A percentile compares a stretch with the other conserved stretches of the same genome.
Evolutionary conservation across 2,329 filamentous ascomycete species (phyloP).

Genomic region (Lachnellula suecica): DNA sequence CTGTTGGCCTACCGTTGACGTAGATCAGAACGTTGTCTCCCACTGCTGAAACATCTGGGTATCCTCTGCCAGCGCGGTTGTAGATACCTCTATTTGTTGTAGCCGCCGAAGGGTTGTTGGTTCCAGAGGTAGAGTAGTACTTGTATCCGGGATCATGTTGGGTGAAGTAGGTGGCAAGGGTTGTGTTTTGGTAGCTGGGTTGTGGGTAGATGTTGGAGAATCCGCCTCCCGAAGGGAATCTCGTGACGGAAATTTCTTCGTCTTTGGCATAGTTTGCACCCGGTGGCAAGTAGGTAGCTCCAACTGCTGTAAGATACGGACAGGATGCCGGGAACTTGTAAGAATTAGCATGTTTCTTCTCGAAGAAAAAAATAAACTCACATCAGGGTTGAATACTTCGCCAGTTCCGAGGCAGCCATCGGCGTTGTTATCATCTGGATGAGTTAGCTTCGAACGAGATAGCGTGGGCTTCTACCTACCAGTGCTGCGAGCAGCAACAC

Average conservation of each 20-base stretch:
- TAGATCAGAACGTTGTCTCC: conserved; percentile 40
- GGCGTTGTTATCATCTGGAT: too few species aligned
- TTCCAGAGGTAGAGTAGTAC: too few species aligned
- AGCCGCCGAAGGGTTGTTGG: too few species aligned
- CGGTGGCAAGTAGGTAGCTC: conserved; percentile 30
- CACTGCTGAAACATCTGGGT: conserved; percentile 44
- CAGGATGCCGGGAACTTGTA: conserved; percentile 42
- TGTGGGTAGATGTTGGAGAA: conserved; percentile 46
- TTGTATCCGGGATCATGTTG: conserved; percentile 25
- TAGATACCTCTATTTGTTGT: too few species aligned
- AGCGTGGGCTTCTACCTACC: too few species aligned
- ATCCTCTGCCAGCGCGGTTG: conserved; percentile 40
- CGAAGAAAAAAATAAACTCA: too few species aligned
- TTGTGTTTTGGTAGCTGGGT: conserved; percentile 42
- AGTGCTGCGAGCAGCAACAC: conserved; percentile 39
- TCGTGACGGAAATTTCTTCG: conserved; percentile 11
- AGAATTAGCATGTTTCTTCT: too few species aligned
- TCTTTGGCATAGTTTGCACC: conserved; percentile 27
- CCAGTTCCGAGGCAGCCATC: conserved; percentile 37
- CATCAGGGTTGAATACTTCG: conserved; percentile 46
- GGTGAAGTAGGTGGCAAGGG: conserved; percentile 41
- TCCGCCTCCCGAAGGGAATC: conserved; percentile 42
- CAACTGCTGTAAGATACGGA: conserved; percentile 42
- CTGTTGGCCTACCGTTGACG: conserved; percentile 39
- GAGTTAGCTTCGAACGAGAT: too few species aligned